These are phyloP conservation scores for Penium margaritaceum DNA, from an alignment of 139 green algal genomes.

Conservation along the genomic window DNA sequence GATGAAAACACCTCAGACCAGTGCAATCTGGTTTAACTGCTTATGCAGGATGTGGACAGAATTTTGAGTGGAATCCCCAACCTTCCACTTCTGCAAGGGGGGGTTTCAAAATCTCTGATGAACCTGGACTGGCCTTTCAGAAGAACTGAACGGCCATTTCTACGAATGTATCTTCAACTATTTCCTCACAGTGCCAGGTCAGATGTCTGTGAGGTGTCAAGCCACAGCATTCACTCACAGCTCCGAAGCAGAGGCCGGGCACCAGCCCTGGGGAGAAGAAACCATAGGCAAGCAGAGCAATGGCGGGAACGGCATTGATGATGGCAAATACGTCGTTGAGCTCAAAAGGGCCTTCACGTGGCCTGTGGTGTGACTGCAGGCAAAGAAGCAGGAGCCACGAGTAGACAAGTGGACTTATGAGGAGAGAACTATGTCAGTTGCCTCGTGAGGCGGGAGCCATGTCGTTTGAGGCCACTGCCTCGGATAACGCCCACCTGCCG, in stretches of 20 bases:
- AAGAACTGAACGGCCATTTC: too few relatives aligned
- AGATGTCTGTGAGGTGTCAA: too few relatives aligned
- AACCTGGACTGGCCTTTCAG: too few relatives aligned
- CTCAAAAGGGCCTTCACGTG: conserved; percentile 84
- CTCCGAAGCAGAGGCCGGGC: conserved; percentile 34
- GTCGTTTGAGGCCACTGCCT: background rate
- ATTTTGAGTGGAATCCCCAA: too few relatives aligned
- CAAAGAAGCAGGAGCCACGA: background rate
- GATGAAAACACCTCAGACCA: too few relatives aligned
- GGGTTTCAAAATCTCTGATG: too few relatives aligned
- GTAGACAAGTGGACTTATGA: background rate
- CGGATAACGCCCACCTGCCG: background rate
- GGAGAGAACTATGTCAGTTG: background rate
- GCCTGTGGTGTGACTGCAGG: conserved; percentile 84
- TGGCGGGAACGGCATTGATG: conserved; percentile 81
- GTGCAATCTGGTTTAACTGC: too few relatives aligned
- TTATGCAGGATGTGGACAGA: too few relatives aligned
- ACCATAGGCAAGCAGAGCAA: conserved; percentile 79
- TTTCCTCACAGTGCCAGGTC: too few relatives aligned
- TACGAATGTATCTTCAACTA: too few relatives aligned
- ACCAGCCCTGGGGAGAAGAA: conserved; percentile 73
- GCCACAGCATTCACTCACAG: too few relatives aligned
- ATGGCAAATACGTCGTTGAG: conserved; percentile 92
- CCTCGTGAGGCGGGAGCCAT: background rate
- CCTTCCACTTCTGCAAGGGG: too few relatives aligned